Base-by-base conservation (phyloP, 441 rosid species). In the Pelargonium myrrhifolium region DNA sequence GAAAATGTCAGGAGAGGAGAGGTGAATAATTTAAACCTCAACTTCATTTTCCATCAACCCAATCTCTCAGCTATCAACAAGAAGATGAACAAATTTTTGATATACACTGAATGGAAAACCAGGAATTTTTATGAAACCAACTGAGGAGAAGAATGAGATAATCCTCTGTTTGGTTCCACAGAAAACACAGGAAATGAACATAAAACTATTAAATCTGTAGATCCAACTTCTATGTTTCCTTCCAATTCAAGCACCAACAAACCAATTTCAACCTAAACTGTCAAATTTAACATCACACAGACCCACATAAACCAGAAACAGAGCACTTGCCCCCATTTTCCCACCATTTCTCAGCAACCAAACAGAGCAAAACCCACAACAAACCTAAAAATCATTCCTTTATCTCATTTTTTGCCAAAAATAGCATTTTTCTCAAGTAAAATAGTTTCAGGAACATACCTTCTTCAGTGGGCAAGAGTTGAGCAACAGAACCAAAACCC, bases 401-500 rank as follows among this genome's bases (percentile, higher is more conserved):
- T 51, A 15, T 35, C 58, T 51, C 18, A 20, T n/a, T 51, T 17
- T n/a, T 15, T 6, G 18, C 58, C 20, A 5, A 4, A 51, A 51
- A 51, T 51, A 15, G 20, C 21, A 51, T n/a, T n/a, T 4, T 6
- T 55, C 2, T 55, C 20, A 55, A 10, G 7, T n/a, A n/a, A n/a
- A 51, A 18, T 5, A 5, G 18, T 51, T 12, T 9, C 17, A 17
- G 5, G 21, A 51, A 6, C 60, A 4, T 55, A 55, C 60, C 60
- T 55, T 55, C 60, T 0, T 7, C 26, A 55, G 20, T 22, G 20
- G 60, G 60, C 60, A 55, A 55, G 9, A 18, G 26, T 18, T 55
- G 60, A 55, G 60, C 60, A 55, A 55, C 20, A 55, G 60, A 55
- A 21, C 24, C 60, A 17, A 55, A 55, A 55, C 60, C 60, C 26